Conservation (phyloP, 805 yeast genomes). For the Maudiozyma bulderi region DNA sequence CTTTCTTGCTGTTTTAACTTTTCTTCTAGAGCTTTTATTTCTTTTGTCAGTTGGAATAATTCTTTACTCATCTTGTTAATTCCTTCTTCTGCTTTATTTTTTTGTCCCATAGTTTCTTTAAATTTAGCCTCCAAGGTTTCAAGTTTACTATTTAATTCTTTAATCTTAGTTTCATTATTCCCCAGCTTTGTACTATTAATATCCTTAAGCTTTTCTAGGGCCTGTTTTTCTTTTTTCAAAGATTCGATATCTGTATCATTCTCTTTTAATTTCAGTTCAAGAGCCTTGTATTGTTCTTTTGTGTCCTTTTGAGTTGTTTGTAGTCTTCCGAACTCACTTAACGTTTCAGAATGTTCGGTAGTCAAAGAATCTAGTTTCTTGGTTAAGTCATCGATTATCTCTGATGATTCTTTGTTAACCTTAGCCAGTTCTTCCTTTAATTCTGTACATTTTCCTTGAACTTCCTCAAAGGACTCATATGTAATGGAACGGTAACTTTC, state of each 20-base stretch:
- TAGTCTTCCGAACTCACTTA: not conserved
- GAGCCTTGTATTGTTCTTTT: slow-evolving; percentile 8
- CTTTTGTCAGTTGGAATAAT: slow-evolving; percentile 52
- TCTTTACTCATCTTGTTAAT: slow-evolving; percentile 87
- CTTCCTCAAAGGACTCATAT: slow-evolving; percentile 38
- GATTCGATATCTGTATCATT: slow-evolving; percentile 9
- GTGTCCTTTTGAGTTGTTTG: slow-evolving; percentile 4
- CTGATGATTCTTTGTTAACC: slow-evolving; percentile 24
- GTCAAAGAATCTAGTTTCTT: slow-evolving; percentile 8
- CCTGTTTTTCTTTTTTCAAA: slow-evolving; percentile 15
- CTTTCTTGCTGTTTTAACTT: slow-evolving; percentile 36
- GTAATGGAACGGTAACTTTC: slow-evolving; percentile 65
- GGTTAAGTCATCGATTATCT: slow-evolving; percentile 16
- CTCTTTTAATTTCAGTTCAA: slow-evolving; percentile 3
- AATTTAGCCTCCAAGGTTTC: slow-evolving; percentile 21
- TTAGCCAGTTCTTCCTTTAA: slow-evolving; percentile 25
- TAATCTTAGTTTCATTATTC: slow-evolving; percentile 12
- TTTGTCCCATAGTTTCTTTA: slow-evolving; percentile 28
- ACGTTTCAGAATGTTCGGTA: slow-evolving; percentile 11
- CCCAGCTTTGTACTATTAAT: slow-evolving; percentile 31
- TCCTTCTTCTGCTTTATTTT: slow-evolving; percentile 70
- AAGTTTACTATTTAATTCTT: slow-evolving; percentile 13
- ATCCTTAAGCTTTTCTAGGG: slow-evolving; percentile 21
- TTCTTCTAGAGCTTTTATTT: slow-evolving; percentile 43
- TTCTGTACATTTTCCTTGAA: slow-evolving; percentile 31